Conservation (phyloP, 305 asterid species). For the Fraxinus sp. region DNA sequence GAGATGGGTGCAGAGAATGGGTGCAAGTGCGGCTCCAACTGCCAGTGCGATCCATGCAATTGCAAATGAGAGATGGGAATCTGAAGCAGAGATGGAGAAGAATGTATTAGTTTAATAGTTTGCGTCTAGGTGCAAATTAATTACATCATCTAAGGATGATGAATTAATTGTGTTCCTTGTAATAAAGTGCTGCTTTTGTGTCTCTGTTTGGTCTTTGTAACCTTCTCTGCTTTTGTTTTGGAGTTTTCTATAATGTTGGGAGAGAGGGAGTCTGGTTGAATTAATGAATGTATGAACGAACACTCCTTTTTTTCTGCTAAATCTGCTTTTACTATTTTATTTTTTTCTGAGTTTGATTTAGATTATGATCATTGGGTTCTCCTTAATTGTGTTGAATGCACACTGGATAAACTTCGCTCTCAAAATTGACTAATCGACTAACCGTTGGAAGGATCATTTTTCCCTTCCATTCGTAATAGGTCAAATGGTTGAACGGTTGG, state of each 20-base stretch:
- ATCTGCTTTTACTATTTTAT: neutral
- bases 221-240: neutral
- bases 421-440: no score
- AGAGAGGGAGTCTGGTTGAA: neutral
- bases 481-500: no score
- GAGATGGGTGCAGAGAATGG: slow-evolving; percentile 15
- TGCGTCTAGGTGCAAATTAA: neutral
- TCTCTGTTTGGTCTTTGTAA: neutral
- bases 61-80: neutral
- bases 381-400: no score
- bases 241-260: neutral
- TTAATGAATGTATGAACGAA: neutral
- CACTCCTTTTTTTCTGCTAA: neutral
- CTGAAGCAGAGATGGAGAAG: neutral
- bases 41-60: neutral
- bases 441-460: no score
- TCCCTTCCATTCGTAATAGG: no score
- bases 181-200: neutral
- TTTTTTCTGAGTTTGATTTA: no score
- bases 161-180: neutral
- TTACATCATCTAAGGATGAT: neutral
- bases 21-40: neutral
- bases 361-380: no score
- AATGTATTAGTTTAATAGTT: neutral
- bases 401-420: no score